Percentiles rank a stretch among this genome's conserved stretches.
Conservation (phyloP, 1,139 yeast species). For the Schizosaccharomyces versatilis region DNA sequence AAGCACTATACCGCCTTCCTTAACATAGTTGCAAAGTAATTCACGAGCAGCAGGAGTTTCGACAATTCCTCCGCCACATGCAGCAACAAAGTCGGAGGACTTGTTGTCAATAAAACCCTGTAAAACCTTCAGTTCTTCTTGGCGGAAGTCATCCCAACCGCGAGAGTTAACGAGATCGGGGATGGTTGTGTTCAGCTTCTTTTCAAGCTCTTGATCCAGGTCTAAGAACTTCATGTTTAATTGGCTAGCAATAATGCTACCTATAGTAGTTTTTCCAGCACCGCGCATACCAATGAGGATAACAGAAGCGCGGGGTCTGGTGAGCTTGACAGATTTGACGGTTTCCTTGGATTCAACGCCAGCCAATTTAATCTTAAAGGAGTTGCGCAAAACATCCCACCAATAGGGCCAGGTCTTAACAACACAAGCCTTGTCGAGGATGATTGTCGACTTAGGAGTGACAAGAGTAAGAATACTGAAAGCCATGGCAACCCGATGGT, state of each 20-base stretch:
- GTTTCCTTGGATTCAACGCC: slow-evolving; percentile 34
- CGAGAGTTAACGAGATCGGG: slow-evolving; percentile 41
- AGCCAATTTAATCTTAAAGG: slow-evolving; percentile 39
- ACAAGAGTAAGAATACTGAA: slow-evolving; percentile 59
- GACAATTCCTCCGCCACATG: slow-evolving; percentile 94
- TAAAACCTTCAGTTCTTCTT: slow-evolving; percentile 39
- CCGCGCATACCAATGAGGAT: slow-evolving; percentile 95
- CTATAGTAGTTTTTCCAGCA: slow-evolving; percentile 80
- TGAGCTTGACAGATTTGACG: slow-evolving; percentile 5
- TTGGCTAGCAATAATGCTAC: slow-evolving; percentile 54
- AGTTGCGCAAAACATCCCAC: slow-evolving; percentile 81
- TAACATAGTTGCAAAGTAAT: slow-evolving; percentile 32
- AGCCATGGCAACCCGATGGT: slow-evolving; percentile 96
- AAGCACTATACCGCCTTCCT: slow-evolving; percentile 50
- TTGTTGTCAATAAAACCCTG: slow-evolving; percentile 28
- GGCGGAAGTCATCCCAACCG: slow-evolving; percentile 80
- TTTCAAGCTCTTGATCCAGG: slow-evolving; percentile 51
- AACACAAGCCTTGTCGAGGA: slow-evolving; percentile 75
- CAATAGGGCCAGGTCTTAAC: slow-evolving; percentile 99
- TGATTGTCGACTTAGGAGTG: slow-evolving; percentile 34
- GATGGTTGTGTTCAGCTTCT: slow-evolving; percentile 32
- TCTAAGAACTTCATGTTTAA: slow-evolving; percentile 59
- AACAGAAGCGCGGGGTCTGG: slow-evolving; percentile 24
- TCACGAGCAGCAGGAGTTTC: slow-evolving; percentile 52
- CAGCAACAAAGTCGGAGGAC: slow-evolving; percentile 43